These are phyloP conservation scores for Lipomyces kockii DNA, from an alignment of 805 yeast species.

Conservation along the genomic window DNA sequence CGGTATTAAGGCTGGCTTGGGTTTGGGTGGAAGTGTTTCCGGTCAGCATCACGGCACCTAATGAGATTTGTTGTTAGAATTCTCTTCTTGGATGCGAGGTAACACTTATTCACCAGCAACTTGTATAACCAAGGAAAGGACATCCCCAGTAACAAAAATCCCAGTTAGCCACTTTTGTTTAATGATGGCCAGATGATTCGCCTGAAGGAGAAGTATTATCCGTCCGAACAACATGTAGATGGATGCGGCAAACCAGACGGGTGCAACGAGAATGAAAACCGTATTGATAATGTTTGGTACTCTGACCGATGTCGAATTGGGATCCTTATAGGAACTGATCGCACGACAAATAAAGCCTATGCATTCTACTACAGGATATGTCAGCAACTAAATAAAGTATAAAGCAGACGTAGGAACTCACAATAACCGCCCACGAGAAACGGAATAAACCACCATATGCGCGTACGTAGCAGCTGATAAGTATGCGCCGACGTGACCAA, in stretches of 20 bases:
- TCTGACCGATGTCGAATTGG: too few species aligned
- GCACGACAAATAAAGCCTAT: slow-evolving; percentile 1
- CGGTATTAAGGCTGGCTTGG: too few species aligned
- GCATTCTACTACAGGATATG: slow-evolving; percentile 5
- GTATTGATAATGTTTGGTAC: slow-evolving; percentile 32
- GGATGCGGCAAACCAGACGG: slow-evolving; percentile 39
- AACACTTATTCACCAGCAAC: slow-evolving; percentile 26
- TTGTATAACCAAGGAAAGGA: slow-evolving; percentile 39
- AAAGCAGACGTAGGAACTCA: too few species aligned
- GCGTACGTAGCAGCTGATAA: not conserved
- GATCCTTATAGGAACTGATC: too few species aligned
- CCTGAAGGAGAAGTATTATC: slow-evolving; percentile 27
- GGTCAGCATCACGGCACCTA: too few species aligned
- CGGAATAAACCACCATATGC: slow-evolving; percentile 8
- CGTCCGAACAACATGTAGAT: slow-evolving; percentile 40
- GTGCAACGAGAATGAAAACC: slow-evolving; percentile 38
- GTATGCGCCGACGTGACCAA: not conserved
- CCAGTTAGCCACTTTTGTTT: slow-evolving; percentile 33
- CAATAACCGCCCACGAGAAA: slow-evolving; percentile 13
- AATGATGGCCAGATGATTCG: slow-evolving; percentile 24
- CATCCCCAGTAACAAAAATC: slow-evolving; percentile 40
- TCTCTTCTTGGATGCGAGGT: too few species aligned
- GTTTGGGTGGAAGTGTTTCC: too few species aligned
- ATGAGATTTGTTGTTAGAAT: too few species aligned
- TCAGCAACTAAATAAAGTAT: too few species aligned